Base-by-base conservation (phyloP, 106 monocot genomes). In the Allium sativum region DNA sequence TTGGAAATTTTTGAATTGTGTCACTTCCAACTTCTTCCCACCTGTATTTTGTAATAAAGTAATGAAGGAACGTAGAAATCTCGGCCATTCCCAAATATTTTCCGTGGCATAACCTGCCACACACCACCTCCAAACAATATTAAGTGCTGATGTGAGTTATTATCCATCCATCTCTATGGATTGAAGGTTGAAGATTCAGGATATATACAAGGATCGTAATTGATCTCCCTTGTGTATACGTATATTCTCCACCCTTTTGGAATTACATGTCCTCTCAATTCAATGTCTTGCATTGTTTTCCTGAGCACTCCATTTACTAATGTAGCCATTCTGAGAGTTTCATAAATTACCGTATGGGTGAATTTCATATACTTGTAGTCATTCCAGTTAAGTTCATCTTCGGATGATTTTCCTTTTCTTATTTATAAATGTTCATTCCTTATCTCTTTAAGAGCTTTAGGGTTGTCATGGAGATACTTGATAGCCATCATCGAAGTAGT, bases 111-210 rank as follows among this genome's bases (percentile, higher is more conserved):
- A 83, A 59, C 44, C 88, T 77, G 21, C 80, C 69, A 7, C n/a
- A n/a, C n/a, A n/a, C 88, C 88, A 56, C 88, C 83, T 0, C 88
- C 88, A 71, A 88, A 88, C 69, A 88, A 16, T 72, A 88, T 77
- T 71, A 80, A 80, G 67, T 83, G 64, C 21, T 72, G 79, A 58
- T 12, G 47, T 47, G 47, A 47, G 12, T 12, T 8, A n/a, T 74
- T 69, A 11, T 91, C 91, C 87, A 74, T 67, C 96, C 96, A 98
- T 80, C 96, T 88, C 96, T 91, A 98, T 65, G 96, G 96, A 76
- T 98, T 85, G 82, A 98, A 98, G 52, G 15, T 61, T 12, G 78
- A 55, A 0, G 96, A 91, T 18, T 98, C 91, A 0, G 74, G 71
- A 75, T 98, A 88, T 54, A 84, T 12, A 56, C 53, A 72, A 0